Evolutionary conservation across 1,284 basidiomycete genomes (phyloP).

Genomic region (Taiwanofungus camphoratus): DNA sequence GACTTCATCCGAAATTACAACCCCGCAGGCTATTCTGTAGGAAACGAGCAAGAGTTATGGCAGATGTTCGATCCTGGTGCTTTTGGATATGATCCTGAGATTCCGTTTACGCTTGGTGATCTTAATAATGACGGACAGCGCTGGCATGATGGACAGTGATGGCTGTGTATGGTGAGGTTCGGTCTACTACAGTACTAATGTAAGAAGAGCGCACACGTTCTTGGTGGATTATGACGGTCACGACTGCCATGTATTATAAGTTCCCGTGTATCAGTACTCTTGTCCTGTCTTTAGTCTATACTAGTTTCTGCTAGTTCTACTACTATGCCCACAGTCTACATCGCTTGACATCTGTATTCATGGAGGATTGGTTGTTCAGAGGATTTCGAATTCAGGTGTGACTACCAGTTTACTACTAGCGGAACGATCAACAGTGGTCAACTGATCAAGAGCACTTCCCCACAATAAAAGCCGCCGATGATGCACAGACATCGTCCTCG

Average conservation of each 20-base stretch:
- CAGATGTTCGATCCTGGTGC: conserved; percentile 66
- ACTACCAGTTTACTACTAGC: not conserved
- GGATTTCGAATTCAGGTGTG: too few species aligned
- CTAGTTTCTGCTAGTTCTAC: too few species aligned
- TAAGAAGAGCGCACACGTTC: too few species aligned
- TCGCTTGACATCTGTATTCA: too few species aligned
- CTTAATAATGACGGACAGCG: conserved; percentile 21
- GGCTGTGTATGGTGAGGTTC: not conserved
- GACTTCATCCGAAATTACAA: conserved; percentile 75
- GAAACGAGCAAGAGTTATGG: conserved; percentile 65
- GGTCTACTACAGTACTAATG: conserved; percentile 1
- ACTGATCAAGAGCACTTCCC: conserved; percentile 1
- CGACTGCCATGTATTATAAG: too few species aligned
- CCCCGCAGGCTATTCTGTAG: conserved; percentile 32
- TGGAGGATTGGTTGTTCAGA: too few species aligned
- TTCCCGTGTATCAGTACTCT: too few species aligned
- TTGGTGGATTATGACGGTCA: too few species aligned
- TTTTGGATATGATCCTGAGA: conserved; percentile 69
- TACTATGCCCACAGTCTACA: too few species aligned
- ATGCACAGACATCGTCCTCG: conserved; percentile 4
- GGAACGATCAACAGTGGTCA: conserved; percentile 5
- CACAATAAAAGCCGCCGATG: conserved; percentile 1
- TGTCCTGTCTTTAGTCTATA: too few species aligned
- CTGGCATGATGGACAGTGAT: conserved; percentile 8
- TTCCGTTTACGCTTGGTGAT: conserved; percentile 55